These are phyloP conservation scores for Ceriops tagal DNA, from an alignment of 345 rosid genomes.

Conservation along the genomic window DNA sequence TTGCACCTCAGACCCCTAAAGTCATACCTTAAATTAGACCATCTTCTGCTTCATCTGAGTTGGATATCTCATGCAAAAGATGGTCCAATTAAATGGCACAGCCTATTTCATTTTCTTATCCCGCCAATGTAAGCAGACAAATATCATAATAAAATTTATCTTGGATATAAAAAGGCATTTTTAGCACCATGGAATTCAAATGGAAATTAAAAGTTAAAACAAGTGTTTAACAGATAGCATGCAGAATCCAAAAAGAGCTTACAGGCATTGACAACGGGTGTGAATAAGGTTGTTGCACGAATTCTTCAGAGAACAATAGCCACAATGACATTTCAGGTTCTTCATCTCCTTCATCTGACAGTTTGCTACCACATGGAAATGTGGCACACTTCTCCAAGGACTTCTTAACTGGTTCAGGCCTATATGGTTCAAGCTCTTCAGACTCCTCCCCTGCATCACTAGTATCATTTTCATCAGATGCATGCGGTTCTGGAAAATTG, in stretches of 20 bases:
- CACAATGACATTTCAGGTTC: conserved; percentile 32
- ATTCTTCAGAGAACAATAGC: conserved; percentile 34
- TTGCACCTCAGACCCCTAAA: no score
- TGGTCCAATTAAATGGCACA: no score
- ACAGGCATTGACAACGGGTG: conserved; percentile 31
- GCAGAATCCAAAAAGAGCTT: conserved; percentile 16
- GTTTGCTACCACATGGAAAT: conserved; percentile 21
- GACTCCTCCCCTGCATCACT: conserved; percentile 35
- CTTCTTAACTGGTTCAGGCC: conserved; percentile 21
- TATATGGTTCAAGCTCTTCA: conserved; percentile 22
- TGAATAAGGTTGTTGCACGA: neutral
- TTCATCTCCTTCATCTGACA: conserved; percentile 32
- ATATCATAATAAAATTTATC: no score
- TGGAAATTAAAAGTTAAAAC: neutral
- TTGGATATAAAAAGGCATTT: no score
- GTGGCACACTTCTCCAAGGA: conserved; percentile 26
- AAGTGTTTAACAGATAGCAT: neutral
- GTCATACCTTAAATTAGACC: no score
- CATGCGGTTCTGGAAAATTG: conserved; percentile 23
- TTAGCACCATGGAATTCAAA: no score
- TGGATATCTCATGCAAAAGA: no score
- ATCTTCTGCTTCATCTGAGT: no score
- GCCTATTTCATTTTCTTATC: no score
- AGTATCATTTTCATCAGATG: conserved; percentile 36
- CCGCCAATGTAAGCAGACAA: no score